Conservation (phyloP, 2,329 filamentous ascomycete species). For the Zasmidium citrigriseum region DNA sequence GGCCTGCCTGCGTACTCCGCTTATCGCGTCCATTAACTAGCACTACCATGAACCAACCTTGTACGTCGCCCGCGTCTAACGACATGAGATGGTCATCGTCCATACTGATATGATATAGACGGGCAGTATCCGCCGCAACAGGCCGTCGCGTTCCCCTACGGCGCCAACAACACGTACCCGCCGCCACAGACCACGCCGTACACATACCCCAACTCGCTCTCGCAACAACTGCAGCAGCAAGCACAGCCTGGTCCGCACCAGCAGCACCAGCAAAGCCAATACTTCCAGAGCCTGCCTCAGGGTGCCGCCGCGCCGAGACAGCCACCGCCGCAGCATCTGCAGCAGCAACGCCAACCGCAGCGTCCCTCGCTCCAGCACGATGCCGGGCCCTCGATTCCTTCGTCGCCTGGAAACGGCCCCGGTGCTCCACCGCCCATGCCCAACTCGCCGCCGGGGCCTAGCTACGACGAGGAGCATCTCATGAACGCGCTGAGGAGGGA, state of each 20-base stretch:
- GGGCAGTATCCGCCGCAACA: constrained; percentile 3
- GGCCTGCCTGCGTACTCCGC: neutral
- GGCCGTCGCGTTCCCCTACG: neutral
- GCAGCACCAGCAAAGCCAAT: constrained; percentile 15
- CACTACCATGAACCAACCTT: neutral
- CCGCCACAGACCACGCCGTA: constrained; percentile 6
- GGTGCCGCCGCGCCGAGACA: constrained; percentile 11
- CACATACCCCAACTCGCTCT: neutral
- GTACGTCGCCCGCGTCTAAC: neutral
- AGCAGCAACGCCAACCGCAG: constrained; percentile 16
- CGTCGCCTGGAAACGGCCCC: constrained; percentile 24
- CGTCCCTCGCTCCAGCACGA: constrained; percentile 4
- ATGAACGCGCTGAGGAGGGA: constrained; percentile 27
- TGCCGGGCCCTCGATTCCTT: constrained; percentile 4
- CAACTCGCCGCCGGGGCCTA: constrained; percentile 18
- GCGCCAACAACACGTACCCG: constrained; percentile 2
- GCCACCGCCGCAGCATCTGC: constrained; percentile 15
- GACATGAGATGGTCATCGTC: neutral
- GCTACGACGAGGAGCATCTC: constrained; percentile 26
- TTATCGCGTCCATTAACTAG: neutral
- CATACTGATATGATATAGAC: neutral
- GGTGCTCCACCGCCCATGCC: constrained; percentile 29
- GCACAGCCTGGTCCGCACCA: neutral
- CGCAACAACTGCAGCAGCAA: neutral
- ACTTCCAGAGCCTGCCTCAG: constrained; percentile 18